A percentile compares a stretch with the other conserved stretches of the same genome.
Evolutionary conservation across 2,329 filamentous ascomycete genomes (phyloP).

Genomic region (Colletotrichum sp.): DNA sequence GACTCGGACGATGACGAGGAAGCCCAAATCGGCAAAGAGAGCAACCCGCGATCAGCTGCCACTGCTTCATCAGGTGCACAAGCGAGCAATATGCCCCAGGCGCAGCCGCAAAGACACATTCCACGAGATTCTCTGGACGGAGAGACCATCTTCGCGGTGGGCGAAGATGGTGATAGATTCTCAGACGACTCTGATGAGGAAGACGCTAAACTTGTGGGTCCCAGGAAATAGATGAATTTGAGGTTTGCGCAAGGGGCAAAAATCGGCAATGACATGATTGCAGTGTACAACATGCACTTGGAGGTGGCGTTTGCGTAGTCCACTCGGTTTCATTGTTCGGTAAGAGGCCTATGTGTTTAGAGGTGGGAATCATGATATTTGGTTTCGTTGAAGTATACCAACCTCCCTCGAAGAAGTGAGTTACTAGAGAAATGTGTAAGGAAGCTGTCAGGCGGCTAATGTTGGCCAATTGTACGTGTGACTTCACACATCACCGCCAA

Average conservation of each 20-base stretch:
- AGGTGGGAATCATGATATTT: background rate
- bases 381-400: background rate
- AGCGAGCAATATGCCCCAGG: slow-evolving; percentile 8
- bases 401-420: background rate
- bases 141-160: slow-evolving; percentile 95
- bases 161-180: slow-evolving; percentile 83
- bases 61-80: background rate
- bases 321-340: background rate
- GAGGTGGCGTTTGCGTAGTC: slow-evolving; percentile 2
- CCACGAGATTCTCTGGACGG: slow-evolving; percentile 71
- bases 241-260: background rate
- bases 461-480: background rate
- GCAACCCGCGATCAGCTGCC: slow-evolving; percentile 22
- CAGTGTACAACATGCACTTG: slow-evolving; percentile 11
- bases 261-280: slow-evolving; percentile 14
- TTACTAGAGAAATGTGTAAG: background rate
- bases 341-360: background rate
- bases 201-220: slow-evolving; percentile 60
- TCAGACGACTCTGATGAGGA: slow-evolving; percentile 74
- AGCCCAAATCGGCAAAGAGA: slow-evolving; percentile 49
- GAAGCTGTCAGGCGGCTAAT: background rate
- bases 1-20: slow-evolving; percentile 67
- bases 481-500: slow-evolving; percentile 73
- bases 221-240: slow-evolving; percentile 40
- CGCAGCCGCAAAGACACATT: slow-evolving; percentile 37